Conservation (phyloP, 192 early-diverging fungal genomes). For the Umbelopsis vinacea region DNA sequence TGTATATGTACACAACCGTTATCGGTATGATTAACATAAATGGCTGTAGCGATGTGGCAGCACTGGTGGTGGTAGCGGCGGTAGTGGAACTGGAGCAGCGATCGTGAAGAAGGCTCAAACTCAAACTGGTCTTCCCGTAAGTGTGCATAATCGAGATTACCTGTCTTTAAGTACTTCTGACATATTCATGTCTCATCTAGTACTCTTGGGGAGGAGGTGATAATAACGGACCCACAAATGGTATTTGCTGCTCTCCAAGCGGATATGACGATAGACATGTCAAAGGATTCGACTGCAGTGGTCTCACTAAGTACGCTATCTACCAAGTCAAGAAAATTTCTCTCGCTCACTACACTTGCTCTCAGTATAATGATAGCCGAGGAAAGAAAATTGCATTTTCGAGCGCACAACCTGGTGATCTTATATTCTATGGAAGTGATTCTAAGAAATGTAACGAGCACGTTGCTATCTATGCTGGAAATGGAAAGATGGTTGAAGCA, state of each 20-base stretch:
- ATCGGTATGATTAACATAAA: too few species aligned
- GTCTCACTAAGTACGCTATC: conserved; percentile 10
- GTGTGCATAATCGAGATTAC: neutral
- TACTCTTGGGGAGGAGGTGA: conserved; percentile 17
- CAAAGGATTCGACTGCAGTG: conserved; percentile 23
- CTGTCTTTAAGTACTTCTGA: neutral
- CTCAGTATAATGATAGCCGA: conserved; percentile 21
- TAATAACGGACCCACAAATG: neutral
- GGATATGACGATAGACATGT: neutral
- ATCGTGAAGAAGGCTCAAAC: conserved; percentile 5
- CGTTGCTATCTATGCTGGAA: conserved; percentile 26
- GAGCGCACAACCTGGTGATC: conserved; percentile 14
- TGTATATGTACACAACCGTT: too few species aligned
- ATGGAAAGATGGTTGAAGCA: conserved; percentile 16
- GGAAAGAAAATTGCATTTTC: conserved; percentile 10
- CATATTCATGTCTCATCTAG: neutral
- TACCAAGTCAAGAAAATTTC: conserved; percentile 4
- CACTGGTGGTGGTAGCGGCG: neutral
- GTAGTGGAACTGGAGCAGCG: neutral
- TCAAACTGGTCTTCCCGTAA: neutral
- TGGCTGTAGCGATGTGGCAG: neutral
- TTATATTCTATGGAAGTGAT: neutral
- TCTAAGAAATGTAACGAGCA: conserved; percentile 2
- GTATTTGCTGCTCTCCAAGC: neutral
- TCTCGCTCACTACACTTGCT: conserved; percentile 15